Conservation (phyloP, 306 rosid genomes). For the Bauhinia variegata region DNA sequence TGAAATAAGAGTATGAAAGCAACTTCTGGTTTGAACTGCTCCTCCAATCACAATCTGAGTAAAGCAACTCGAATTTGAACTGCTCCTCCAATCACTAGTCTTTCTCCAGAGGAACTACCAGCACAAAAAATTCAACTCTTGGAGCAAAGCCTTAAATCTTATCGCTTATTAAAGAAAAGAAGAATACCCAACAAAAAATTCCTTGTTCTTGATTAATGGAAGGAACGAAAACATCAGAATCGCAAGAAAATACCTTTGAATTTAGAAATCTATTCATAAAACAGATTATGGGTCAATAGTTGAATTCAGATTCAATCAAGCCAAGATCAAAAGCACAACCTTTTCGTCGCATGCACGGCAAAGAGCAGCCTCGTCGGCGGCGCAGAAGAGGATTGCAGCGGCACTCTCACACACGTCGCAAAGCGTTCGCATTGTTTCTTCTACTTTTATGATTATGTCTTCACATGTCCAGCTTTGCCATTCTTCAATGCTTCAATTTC, state of each 20-base stretch:
- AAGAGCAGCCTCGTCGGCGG: slow-evolving; percentile 59
- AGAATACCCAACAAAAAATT: background rate
- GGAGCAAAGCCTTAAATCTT: background rate
- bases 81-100: background rate
- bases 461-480: slow-evolving; percentile 11
- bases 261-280: background rate
- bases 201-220: background rate
- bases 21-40: background rate
- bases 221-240: background rate
- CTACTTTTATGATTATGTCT: background rate
- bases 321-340: slow-evolving; percentile 29
- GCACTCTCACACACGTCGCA: slow-evolving; percentile 56
- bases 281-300: background rate
- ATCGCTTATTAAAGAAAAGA: background rate
- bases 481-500: slow-evolving; percentile 28
- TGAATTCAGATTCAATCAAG: background rate
- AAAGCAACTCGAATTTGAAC: background rate
- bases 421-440: slow-evolving; percentile 50
- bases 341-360: slow-evolving; percentile 55
- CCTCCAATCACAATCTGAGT: background rate
- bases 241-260: background rate
- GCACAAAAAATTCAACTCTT: background rate
- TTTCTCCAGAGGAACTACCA: background rate
- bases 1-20: background rate
- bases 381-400: slow-evolving; percentile 55